Conservation (phyloP, 2,329 filamentous ascomycete genomes). For the Trichoderma atroviride region DNA sequence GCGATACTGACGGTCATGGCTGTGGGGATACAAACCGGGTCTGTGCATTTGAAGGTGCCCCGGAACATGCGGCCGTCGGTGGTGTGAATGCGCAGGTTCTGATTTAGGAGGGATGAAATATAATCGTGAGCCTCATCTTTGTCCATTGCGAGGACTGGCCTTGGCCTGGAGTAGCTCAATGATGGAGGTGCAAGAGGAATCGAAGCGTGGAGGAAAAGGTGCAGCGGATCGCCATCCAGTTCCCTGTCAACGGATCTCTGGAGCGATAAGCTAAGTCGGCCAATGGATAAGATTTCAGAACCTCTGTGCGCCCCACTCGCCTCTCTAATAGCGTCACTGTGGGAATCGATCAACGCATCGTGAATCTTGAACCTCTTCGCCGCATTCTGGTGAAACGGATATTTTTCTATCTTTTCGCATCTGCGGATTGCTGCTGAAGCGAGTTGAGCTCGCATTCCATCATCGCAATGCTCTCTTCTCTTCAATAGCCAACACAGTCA, state of each 20-base stretch:
- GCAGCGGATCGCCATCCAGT: not conserved
- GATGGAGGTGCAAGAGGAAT: slow-evolving; percentile 6
- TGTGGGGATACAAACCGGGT: slow-evolving; percentile 64
- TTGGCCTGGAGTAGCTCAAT: not conserved
- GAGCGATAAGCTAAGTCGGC: slow-evolving; percentile 1
- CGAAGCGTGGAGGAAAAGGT: slow-evolving; percentile 1
- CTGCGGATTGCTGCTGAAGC: not conserved
- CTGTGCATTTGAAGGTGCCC: slow-evolving; percentile 91
- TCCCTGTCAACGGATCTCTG: not conserved
- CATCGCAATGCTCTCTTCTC: not conserved
- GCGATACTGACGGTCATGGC: not conserved
- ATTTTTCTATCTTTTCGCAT: not conserved
- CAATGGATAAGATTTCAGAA: slow-evolving; percentile 19
- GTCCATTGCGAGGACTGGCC: slow-evolving; percentile 43
- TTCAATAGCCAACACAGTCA: not conserved
- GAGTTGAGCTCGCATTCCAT: slow-evolving; percentile 4
- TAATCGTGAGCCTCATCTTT: slow-evolving; percentile 58
- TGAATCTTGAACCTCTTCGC: slow-evolving; percentile 20
- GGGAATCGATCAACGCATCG: slow-evolving; percentile 9
- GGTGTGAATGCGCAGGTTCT: slow-evolving; percentile 76
- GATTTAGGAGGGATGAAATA: slow-evolving; percentile 70
- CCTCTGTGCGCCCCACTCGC: not conserved
- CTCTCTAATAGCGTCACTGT: slow-evolving; percentile 15
- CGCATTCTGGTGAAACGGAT: not conserved
- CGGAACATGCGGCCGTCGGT: slow-evolving; percentile 87